These are phyloP conservation scores for Mortierella sp. DNA, from an alignment of 371 early-diverging fungal genomes.

Conservation along the genomic window DNA sequence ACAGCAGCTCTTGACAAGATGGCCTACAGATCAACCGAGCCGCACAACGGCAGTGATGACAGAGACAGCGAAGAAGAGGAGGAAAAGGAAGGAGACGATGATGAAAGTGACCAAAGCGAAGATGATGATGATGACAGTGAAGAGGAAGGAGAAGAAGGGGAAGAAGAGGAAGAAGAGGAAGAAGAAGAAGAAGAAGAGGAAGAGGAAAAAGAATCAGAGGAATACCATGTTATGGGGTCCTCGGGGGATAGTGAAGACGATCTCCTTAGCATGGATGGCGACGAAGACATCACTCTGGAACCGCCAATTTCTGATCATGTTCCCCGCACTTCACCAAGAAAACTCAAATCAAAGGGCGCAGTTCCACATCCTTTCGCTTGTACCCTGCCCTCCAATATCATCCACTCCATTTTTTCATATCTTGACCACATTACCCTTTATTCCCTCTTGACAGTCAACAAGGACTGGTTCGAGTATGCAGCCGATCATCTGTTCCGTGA, in stretches of 20 bases:
- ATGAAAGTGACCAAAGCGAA: not conserved
- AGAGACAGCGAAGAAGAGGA: not conserved
- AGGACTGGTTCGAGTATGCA: conserved; percentile 18
- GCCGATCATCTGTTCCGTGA: conserved; percentile 17
- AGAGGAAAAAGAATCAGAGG: not conserved
- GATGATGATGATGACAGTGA: not conserved
- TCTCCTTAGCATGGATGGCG: conserved; percentile 3
- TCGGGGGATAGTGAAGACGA: conserved; percentile 1
- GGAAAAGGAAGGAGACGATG: not conserved
- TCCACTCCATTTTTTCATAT: conserved; percentile 10
- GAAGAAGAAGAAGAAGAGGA: not conserved
- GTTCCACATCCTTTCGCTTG: not conserved
- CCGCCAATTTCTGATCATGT: not conserved
- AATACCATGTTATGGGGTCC: not conserved
- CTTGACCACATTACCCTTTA: conserved; percentile 15
- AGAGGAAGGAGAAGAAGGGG: not conserved
- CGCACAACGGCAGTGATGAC: not conserved
- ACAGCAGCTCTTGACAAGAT: too few species aligned
- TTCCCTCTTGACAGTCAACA: conserved; percentile 17
- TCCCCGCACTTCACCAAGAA: not conserved
- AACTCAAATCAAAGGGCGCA: not conserved
- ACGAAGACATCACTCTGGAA: not conserved
- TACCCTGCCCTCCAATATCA: not conserved
- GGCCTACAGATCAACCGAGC: not conserved
- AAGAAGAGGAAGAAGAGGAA: not conserved